A percentile compares a stretch with the other conserved stretches of the same genome.
Conservation (phyloP, 257 asterid genomes). For the Buddleja alternifolia region DNA sequence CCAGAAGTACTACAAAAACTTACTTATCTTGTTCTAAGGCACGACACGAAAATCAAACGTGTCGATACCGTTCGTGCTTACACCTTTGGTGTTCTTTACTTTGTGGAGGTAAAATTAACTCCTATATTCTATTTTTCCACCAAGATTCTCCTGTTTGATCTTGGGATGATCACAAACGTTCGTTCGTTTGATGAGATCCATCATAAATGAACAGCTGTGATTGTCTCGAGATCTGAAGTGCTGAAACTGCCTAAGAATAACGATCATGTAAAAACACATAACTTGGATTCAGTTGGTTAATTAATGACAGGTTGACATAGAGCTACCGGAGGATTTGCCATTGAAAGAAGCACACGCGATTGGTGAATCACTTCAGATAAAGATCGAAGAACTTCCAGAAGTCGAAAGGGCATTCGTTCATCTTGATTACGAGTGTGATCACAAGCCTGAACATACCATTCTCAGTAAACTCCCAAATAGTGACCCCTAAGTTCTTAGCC, state of each 20-base stretch:
- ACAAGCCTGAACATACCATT: constrained; percentile 77
- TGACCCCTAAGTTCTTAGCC: constrained; percentile 49
- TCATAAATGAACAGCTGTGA: too few species aligned
- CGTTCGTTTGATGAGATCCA: too few species aligned
- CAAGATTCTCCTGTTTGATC: too few species aligned
- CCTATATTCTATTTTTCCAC: too few species aligned
- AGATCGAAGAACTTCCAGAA: constrained; percentile 73
- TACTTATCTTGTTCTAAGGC: constrained; percentile 58
- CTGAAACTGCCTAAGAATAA: too few species aligned
- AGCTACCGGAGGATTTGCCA: constrained; percentile 76
- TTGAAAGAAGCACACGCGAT: constrained; percentile 72
- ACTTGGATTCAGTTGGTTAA: too few species aligned
- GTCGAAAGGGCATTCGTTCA: constrained; percentile 85
- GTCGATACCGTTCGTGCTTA: constrained; percentile 81
- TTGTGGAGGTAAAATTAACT: constrained; percentile 80
- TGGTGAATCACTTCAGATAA: constrained; percentile 77
- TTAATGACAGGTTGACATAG: constrained; percentile 65
- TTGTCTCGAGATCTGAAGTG: too few species aligned
- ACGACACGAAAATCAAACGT: constrained; percentile 59
- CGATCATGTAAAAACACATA: too few species aligned
- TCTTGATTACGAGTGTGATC: constrained; percentile 81
- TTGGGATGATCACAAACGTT: too few species aligned
- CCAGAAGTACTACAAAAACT: constrained; percentile 67
- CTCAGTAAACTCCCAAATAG: constrained; percentile 62
- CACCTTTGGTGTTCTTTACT: constrained; percentile 74